Conservation (phyloP, 129 eudicot genomes). For the Flaveria robusta region DNA sequence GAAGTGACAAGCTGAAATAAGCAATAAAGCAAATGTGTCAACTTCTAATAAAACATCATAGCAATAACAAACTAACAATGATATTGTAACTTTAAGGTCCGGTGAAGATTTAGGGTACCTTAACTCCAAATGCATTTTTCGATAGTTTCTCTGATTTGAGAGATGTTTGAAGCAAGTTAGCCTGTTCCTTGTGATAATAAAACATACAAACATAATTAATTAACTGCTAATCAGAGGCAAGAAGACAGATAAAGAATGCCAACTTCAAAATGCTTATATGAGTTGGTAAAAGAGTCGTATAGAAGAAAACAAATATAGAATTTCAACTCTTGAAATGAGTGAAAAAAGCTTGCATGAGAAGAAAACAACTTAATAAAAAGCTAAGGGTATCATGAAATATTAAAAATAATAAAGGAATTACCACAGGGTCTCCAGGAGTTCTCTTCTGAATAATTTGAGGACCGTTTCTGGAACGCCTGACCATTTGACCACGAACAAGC, state of each 20-base stretch:
- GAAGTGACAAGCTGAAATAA: slow-evolving; percentile 65
- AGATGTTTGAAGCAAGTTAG: slow-evolving; percentile 41
- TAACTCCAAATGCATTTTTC: slow-evolving; percentile 54
- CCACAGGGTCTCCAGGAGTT: slow-evolving; percentile 37
- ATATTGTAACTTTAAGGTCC: slow-evolving; percentile 1
- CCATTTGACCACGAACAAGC: slow-evolving; percentile 68
- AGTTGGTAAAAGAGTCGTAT: neutral
- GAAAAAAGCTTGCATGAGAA: slow-evolving; percentile 15
- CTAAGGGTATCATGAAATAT: neutral
- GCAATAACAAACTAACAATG: neutral
- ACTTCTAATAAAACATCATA: neutral
- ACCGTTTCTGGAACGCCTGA: slow-evolving; percentile 49
- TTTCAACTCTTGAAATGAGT: neutral
- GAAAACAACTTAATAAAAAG: neutral
- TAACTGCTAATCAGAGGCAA: slow-evolving; percentile 7
- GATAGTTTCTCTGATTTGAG: slow-evolving; percentile 49
- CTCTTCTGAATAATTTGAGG: slow-evolving; percentile 38
- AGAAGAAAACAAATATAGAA: neutral
- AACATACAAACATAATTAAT: slow-evolving; percentile 22
- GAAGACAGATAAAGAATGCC: neutral
- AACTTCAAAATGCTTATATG: neutral
- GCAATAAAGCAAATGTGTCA: slow-evolving; percentile 28
- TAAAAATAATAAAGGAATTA: slow-evolving; percentile 19
- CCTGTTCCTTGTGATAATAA: slow-evolving; percentile 44
- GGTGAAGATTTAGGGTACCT: slow-evolving; percentile 46